Percentiles rank a stretch among this genome's conserved stretches.
Conservation (phyloP, 371 early-diverging fungal species). For the Mortierella sp. region DNA sequence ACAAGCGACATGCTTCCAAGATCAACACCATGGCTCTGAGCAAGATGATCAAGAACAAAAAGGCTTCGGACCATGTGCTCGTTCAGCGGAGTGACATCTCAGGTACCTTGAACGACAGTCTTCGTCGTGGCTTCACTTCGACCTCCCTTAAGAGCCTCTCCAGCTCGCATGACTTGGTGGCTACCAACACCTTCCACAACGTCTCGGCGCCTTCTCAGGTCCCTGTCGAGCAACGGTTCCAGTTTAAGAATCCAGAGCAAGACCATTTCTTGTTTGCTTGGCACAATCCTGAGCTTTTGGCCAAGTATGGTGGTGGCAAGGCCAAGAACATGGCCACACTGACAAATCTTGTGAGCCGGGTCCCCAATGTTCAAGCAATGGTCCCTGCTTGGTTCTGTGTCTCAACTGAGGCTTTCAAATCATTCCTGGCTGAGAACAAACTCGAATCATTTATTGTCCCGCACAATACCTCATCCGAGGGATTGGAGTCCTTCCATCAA, state of each 20-base stretch:
- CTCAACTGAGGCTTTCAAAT: constrained; percentile 49
- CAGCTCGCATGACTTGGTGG: constrained; percentile 13
- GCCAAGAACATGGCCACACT: constrained; percentile 52
- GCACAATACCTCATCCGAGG: constrained; percentile 33
- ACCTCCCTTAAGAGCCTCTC: constrained; percentile 35
- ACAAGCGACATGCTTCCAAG: constrained; percentile 52
- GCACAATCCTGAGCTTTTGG: constrained; percentile 31
- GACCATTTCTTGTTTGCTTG: constrained; percentile 47
- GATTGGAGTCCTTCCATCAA: constrained; percentile 43
- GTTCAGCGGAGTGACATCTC: constrained; percentile 39
- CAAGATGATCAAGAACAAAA: constrained; percentile 47
- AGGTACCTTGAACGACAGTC: constrained; percentile 40
- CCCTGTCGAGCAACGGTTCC: constrained; percentile 16
- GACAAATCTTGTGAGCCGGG: constrained; percentile 40
- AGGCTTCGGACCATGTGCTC: constrained; percentile 35
- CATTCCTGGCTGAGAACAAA: constrained; percentile 35
- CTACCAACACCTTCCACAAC: constrained; percentile 19
- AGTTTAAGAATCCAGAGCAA: constrained; percentile 35
- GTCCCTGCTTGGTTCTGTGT: constrained; percentile 54
- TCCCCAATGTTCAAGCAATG: constrained; percentile 33
- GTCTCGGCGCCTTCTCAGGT: not conserved
- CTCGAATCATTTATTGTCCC: constrained; percentile 42
- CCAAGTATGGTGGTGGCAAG: constrained; percentile 48
- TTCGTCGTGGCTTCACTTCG: constrained; percentile 38
- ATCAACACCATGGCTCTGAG: constrained; percentile 52